Evolutionary conservation across 441 rosid species (phyloP).

Genomic region (Gossypium davidsonii): DNA sequence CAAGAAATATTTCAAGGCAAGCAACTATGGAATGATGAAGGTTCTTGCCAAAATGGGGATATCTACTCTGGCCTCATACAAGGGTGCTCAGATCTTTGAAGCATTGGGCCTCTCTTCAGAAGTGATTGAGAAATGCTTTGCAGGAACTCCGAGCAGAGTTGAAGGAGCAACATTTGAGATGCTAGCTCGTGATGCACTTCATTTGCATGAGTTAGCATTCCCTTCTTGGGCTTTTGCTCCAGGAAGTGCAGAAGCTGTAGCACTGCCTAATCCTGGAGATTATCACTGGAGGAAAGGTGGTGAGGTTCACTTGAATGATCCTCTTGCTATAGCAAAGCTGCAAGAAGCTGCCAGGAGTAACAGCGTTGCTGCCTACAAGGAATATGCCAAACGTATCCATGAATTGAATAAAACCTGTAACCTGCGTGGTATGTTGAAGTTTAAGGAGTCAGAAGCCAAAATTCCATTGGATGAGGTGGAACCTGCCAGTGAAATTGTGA

Average conservation of each 20-base stretch:
- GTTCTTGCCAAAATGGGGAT: constrained; percentile 99
- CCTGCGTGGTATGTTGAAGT: constrained; percentile 88
- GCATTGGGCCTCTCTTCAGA: constrained; percentile 97
- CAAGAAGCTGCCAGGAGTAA: constrained; percentile 95
- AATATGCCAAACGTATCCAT: constrained; percentile 90
- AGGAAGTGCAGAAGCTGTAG: constrained; percentile 96
- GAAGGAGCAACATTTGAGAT: constrained; percentile 99
- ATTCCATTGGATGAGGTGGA: constrained; percentile 87
- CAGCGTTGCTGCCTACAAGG: constrained; percentile 91
- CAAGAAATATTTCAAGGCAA: constrained; percentile 93
- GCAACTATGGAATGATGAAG: constrained; percentile 99
- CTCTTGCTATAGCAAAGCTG: constrained; percentile 91
- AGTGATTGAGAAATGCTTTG: constrained; percentile 94
- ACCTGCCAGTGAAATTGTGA: constrained; percentile 96
- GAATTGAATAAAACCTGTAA: constrained; percentile 89
- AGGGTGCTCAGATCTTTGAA: constrained; percentile 99
- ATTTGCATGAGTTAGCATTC: constrained; percentile 87
- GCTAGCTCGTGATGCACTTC: constrained; percentile 89
- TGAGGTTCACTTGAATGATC: constrained; percentile 97
- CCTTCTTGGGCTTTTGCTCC: constrained; percentile 68
- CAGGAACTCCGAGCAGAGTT: constrained; percentile 99
- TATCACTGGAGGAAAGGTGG: constrained; percentile 99
- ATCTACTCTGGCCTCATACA: constrained; percentile 96
- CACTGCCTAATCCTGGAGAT: constrained; percentile 93
- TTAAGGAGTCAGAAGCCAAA: constrained; percentile 58